These are phyloP conservation scores for Chloris gayana DNA, from an alignment of 176 grass and related monocot genomes.

Conservation along the genomic window DNA sequence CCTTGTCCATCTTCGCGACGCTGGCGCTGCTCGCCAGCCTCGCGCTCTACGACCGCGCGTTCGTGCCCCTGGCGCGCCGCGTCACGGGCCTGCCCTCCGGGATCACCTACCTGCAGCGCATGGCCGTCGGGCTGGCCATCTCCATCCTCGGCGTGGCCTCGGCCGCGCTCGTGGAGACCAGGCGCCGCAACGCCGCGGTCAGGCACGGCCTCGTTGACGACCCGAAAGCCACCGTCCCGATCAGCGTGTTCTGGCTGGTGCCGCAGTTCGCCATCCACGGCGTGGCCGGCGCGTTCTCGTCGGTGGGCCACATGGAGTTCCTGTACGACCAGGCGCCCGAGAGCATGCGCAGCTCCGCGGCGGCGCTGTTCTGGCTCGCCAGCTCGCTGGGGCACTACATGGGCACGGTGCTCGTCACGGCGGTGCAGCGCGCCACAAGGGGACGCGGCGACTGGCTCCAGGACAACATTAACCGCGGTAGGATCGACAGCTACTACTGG, in stretches of 20 bases:
- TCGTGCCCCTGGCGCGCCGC: conserved; percentile 65
- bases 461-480: conserved; percentile 78
- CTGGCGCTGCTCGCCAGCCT: conserved; percentile 30
- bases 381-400: conserved; percentile 64
- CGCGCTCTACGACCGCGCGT: conserved; percentile 51
- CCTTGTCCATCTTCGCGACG: conserved; percentile 60
- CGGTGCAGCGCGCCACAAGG: conserved; percentile 60
- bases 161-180: conserved; percentile 73
- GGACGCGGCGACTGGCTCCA: conserved; percentile 79
- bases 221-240: conserved; percentile 30
- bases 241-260: conserved; percentile 86
- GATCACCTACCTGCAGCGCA: conserved; percentile 79
- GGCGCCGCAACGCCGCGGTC: conserved; percentile 40
- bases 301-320: conserved; percentile 79
- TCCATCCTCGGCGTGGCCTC: conserved; percentile 50
- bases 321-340: conserved; percentile 85
- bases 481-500: conserved; percentile 81
- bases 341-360: conserved; percentile 85
- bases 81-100: conserved; percentile 57
- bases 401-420: conserved; percentile 72
- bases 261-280: conserved; percentile 87
- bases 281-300: conserved; percentile 55
- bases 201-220: conserved; percentile 50
- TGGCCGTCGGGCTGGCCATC: conserved; percentile 64
- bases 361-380: conserved; percentile 77